These are phyloP conservation scores for Plectosphaerella plurivora DNA, from an alignment of 2,329 filamentous ascomycete species.

Conservation along the genomic window DNA sequence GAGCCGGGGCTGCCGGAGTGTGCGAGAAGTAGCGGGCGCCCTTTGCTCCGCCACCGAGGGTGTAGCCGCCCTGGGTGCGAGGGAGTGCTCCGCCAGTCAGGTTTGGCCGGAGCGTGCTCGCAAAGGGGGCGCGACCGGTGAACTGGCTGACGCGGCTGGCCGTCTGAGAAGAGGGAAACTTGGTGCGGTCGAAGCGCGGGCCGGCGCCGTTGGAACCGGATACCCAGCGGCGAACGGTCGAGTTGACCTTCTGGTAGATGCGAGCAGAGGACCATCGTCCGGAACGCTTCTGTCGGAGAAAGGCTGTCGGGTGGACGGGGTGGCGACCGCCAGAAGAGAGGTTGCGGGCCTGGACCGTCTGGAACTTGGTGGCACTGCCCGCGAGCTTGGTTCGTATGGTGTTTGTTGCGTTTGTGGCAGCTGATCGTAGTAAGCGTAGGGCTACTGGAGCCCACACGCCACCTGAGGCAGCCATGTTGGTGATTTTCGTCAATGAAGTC, in stretches of 20 bases:
- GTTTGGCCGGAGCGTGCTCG: conserved; percentile 84
- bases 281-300: conserved; percentile 43
- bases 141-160: conserved; percentile 53
- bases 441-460: conserved; percentile 54
- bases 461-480: conserved; percentile 51
- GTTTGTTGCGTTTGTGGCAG: conserved; percentile 46
- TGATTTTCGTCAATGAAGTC: conserved; percentile 9
- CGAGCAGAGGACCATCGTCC: conserved; percentile 44
- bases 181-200: conserved; percentile 40
- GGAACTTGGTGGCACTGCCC: conserved; percentile 36
- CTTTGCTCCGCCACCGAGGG: conserved; percentile 54
- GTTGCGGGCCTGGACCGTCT: conserved; percentile 39
- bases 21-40: conserved; percentile 83
- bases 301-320: conserved; percentile 46
- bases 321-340: conserved; percentile 34
- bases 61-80: conserved; percentile 86
- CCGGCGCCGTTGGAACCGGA: conserved; percentile 27
- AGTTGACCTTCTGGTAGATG: conserved; percentile 36
- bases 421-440: conserved; percentile 49
- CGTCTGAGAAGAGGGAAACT: conserved; percentile 43
- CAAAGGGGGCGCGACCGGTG: conserved; percentile 77
- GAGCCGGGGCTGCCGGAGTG: conserved; percentile 75
- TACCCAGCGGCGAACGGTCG: conserved; percentile 46
- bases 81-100: conserved; percentile 82
- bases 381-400: conserved; percentile 47